Evolutionary conservation across 2,329 filamentous ascomycete species (phyloP).

Genomic region (Xylaria sp.): DNA sequence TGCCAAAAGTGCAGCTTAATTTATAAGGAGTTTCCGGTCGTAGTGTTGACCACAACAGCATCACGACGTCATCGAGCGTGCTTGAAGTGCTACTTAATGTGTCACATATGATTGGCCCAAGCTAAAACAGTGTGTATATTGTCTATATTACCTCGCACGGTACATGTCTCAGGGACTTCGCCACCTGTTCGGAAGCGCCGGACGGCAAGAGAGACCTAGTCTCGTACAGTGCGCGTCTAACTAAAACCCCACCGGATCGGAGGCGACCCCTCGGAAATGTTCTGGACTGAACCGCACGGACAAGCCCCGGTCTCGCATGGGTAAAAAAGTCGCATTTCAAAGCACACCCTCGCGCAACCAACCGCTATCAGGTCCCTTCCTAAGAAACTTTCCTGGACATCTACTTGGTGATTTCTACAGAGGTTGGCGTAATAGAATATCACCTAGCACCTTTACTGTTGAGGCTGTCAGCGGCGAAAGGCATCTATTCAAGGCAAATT

Average conservation of each 20-base stretch:
- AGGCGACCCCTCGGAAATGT: neutral
- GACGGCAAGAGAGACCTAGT: neutral
- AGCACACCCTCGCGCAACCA: constrained; percentile 20
- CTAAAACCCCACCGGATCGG: constrained; percentile 8
- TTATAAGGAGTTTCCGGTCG: neutral
- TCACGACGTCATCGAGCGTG: constrained; percentile 25
- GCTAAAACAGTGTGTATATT: neutral
- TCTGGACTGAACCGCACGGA: constrained; percentile 10
- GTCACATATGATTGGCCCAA: constrained; percentile 6
- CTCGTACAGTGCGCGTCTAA: constrained; percentile 2
- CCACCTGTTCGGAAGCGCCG: neutral
- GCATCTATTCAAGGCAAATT: neutral
- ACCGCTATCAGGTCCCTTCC: neutral
- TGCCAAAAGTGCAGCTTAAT: neutral
- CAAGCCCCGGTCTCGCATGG: constrained; percentile 35
- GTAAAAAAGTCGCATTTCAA: constrained; percentile 36
- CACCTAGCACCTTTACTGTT: neutral
- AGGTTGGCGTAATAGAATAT: no score
- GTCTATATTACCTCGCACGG: neutral
- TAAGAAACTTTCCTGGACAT: neutral
- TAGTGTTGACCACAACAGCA: no score
- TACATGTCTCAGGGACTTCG: neutral
- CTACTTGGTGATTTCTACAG: neutral
- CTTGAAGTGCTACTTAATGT: neutral
- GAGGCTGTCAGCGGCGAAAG: neutral